Percentiles rank a stretch among this genome's conserved stretches.
Evolutionary conservation across 2,329 filamentous ascomycete genomes (phyloP).

Genomic region (Fusarium xyrophilum): DNA sequence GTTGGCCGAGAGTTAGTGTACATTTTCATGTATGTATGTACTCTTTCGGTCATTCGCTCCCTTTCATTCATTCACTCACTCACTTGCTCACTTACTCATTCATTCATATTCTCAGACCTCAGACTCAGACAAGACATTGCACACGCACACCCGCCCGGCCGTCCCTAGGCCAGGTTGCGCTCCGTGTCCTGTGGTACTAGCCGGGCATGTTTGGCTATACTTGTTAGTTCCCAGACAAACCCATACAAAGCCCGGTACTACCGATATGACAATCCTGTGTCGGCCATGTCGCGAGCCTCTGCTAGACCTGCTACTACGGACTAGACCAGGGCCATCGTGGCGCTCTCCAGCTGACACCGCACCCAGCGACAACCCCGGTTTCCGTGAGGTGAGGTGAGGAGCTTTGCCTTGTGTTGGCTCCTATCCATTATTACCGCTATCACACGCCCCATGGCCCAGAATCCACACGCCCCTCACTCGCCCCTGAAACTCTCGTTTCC

Average conservation of each 20-base stretch:
- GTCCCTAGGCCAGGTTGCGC: slow-evolving; percentile 29
- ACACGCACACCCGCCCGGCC: slow-evolving; percentile 34
- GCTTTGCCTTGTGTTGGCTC: slow-evolving; percentile 30
- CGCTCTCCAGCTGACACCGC: slow-evolving; percentile 42
- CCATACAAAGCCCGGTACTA: slow-evolving; percentile 25
- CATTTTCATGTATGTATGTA: background rate
- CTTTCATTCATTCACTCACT: slow-evolving; percentile 7
- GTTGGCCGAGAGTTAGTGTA: slow-evolving; percentile 36
- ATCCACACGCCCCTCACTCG: slow-evolving; percentile 19
- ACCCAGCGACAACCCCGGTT: slow-evolving; percentile 32
- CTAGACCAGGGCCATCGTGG: slow-evolving; percentile 41
- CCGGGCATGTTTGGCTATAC: slow-evolving; percentile 21
- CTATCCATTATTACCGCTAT: slow-evolving; percentile 3
- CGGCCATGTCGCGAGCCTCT: slow-evolving; percentile 29
- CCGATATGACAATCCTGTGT: slow-evolving; percentile 18
- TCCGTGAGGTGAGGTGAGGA: slow-evolving; percentile 31
- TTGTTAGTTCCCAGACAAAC: slow-evolving; percentile 2
- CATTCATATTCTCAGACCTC: slow-evolving; percentile 1
- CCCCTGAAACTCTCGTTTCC: slow-evolving; percentile 27
- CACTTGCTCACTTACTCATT: slow-evolving; percentile 11
- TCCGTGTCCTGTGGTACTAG: slow-evolving; percentile 27
- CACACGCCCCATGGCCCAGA: background rate
- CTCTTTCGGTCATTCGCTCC: background rate
- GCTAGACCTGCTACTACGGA: slow-evolving; percentile 23
- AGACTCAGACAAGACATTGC: slow-evolving; percentile 31